Percentiles rank a stretch among this genome's conserved stretches.
These are phyloP conservation scores for Polygonum maritimum DNA, from an alignment of 148 eudicot species.

Conservation along the genomic window DNA sequence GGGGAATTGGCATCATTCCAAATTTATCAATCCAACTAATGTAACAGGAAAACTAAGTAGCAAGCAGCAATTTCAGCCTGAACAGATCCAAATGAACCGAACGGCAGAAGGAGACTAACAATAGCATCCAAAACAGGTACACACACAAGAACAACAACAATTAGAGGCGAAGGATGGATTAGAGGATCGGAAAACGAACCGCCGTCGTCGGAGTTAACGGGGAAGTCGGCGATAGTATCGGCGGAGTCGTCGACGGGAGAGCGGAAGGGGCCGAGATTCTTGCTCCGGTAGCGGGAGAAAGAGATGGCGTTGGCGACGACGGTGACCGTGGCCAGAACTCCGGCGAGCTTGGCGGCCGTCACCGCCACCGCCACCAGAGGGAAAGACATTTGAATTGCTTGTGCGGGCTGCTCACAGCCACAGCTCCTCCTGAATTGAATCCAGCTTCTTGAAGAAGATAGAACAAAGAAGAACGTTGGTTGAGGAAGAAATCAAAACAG, in stretches of 20 bases:
- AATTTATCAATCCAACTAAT: background rate
- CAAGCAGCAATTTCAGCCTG: background rate
- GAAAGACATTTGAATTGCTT: background rate
- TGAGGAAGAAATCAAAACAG: too few species aligned
- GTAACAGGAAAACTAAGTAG: background rate
- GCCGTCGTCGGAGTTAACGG: slow-evolving; percentile 29
- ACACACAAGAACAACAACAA: too few species aligned
- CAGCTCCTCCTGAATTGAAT: background rate
- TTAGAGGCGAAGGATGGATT: background rate
- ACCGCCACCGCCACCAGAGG: slow-evolving; percentile 28
- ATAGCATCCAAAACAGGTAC: background rate
- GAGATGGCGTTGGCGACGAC: slow-evolving; percentile 73
- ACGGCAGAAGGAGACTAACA: background rate
- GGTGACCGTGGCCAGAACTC: slow-evolving; percentile 47
- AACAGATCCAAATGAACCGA: background rate
- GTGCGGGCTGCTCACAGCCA: background rate
- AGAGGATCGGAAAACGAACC: background rate
- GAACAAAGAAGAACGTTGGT: background rate
- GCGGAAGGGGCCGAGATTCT: slow-evolving; percentile 44
- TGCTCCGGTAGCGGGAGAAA: slow-evolving; percentile 59
- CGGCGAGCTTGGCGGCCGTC: slow-evolving; percentile 83
- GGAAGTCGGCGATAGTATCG: slow-evolving; percentile 62
- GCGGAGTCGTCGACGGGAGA: slow-evolving; percentile 73
- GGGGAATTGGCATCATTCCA: background rate
- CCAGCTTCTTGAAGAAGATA: background rate